These are phyloP conservation scores for Cymbomonas tetramitiformis DNA, from an alignment of 139 green algal genomes.

Conservation along the genomic window DNA sequence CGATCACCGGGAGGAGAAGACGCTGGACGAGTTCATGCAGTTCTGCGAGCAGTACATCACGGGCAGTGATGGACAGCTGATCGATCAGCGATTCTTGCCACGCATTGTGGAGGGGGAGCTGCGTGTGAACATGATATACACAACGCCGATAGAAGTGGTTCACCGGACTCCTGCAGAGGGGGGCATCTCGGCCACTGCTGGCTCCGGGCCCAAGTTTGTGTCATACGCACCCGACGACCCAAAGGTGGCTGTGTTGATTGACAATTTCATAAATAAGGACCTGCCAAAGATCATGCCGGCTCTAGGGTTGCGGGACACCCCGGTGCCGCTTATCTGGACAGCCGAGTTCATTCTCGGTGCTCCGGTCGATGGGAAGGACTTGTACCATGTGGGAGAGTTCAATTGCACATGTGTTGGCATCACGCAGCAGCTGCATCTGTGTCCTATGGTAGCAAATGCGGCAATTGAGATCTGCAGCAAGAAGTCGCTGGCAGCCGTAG, in stretches of 20 bases:
- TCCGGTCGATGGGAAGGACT: slow-evolving; percentile 16
- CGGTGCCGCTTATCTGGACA: slow-evolving; percentile 26
- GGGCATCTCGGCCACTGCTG: slow-evolving; percentile 15
- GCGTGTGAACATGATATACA: slow-evolving; percentile 29
- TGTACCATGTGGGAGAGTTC: slow-evolving; percentile 25
- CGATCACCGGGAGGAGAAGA: slow-evolving; percentile 8
- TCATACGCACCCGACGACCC: slow-evolving; percentile 13
- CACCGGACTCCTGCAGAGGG: slow-evolving; percentile 30
- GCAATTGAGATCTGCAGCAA: slow-evolving; percentile 16
- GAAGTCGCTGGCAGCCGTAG: no score
- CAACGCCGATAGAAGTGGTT: slow-evolving; percentile 21
- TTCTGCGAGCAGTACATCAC: slow-evolving; percentile 23
- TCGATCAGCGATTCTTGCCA: no score
- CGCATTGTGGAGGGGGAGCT: slow-evolving; percentile 27
- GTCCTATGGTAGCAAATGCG: slow-evolving; percentile 11
- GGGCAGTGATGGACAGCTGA: slow-evolving; percentile 17
- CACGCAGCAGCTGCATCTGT: slow-evolving; percentile 25
- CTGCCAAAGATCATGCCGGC: slow-evolving; percentile 15
- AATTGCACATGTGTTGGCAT: slow-evolving; percentile 29
- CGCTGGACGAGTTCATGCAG: slow-evolving; percentile 19
- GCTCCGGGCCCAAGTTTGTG: slow-evolving; percentile 18
- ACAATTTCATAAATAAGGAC: slow-evolving; percentile 24
- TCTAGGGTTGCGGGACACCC: slow-evolving; percentile 4
- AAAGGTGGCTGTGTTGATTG: slow-evolving; percentile 16
- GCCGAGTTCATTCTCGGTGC: slow-evolving; percentile 28